phyloP scores from a whole-genome alignment of 1,139 yeast species.

The Suhomyces panamericanus region DNA sequence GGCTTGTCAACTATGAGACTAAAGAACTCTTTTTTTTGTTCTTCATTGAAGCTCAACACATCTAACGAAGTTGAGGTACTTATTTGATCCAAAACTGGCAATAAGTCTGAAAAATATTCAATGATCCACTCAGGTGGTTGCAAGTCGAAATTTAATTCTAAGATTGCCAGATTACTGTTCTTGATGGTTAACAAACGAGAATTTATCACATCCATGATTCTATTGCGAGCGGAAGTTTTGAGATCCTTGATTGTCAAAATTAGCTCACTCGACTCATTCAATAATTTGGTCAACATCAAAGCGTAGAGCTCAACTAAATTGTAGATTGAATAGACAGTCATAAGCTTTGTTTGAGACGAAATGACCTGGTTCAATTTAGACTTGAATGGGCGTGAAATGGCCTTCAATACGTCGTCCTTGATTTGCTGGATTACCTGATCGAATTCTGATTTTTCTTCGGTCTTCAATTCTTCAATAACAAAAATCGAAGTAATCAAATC shows the following conservation, averaged over 20 bases:
- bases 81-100: constrained; percentile 50
- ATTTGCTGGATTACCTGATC: constrained; percentile 33
- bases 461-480: constrained; percentile 22
- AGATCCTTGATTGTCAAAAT: constrained; percentile 28
- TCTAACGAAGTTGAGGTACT: constrained; percentile 22
- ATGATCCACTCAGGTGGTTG: constrained; percentile 76
- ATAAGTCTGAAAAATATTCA: constrained; percentile 52
- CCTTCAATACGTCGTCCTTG: constrained; percentile 45
- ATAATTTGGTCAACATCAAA: constrained; percentile 62
- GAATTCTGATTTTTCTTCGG: constrained; percentile 19
- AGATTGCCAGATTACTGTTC: constrained; percentile 41
- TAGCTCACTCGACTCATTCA: constrained; percentile 23
- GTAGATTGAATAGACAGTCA: constrained; percentile 56
- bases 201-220: constrained; percentile 41
- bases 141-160: constrained; percentile 48
- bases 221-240: constrained; percentile 36
- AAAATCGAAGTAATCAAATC: constrained; percentile 62
- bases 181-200: constrained; percentile 44
- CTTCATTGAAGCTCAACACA: constrained; percentile 38
- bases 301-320: constrained; percentile 67
- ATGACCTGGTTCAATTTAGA: constrained; percentile 66
- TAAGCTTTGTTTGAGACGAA: constrained; percentile 60
- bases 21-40: constrained; percentile 35
- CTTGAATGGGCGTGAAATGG: constrained; percentile 47
- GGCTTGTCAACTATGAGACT: constrained; percentile 50